These are phyloP conservation scores for Phoma sp. DNA, from an alignment of 2,329 filamentous ascomycete genomes.

Conservation along the genomic window DNA sequence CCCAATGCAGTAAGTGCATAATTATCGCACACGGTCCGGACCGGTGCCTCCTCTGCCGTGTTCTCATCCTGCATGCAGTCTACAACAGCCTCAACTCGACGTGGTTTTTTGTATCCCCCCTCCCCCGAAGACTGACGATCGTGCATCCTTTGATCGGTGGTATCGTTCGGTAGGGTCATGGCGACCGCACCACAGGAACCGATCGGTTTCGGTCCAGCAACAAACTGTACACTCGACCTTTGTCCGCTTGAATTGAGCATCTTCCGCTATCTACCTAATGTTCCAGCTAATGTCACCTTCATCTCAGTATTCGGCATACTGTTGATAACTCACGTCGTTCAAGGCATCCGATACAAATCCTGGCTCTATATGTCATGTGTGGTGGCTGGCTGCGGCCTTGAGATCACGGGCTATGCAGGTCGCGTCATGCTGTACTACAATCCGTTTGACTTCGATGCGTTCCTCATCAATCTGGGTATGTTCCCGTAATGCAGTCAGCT, in stretches of 20 bases:
- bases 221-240: conserved; percentile 19
- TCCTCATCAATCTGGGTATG: conserved; percentile 14
- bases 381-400: conserved; percentile 8
- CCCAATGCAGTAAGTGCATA: background rate
- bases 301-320: conserved; percentile 11
- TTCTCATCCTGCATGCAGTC: too few species aligned
- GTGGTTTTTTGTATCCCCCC: too few species aligned
- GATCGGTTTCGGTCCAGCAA: conserved; percentile 1
- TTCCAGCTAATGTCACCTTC: conserved; percentile 6
- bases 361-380: conserved; percentile 9
- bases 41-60: background rate
- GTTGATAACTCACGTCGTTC: conserved; percentile 2
- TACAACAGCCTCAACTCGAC: background rate
- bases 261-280: conserved; percentile 13
- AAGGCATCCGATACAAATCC: conserved; percentile 8
- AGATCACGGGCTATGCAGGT: conserved; percentile 17
- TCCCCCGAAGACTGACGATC: too few species aligned
- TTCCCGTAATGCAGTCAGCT: too few species aligned
- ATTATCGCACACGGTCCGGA: background rate
- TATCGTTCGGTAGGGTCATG: background rate
- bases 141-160: too few species aligned
- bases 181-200: background rate
- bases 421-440: conserved; percentile 17
- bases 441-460: conserved; percentile 21
- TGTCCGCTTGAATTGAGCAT: conserved; percentile 12